Conservation (phyloP, 179 eudicot species). For the Actinidia polygama region DNA sequence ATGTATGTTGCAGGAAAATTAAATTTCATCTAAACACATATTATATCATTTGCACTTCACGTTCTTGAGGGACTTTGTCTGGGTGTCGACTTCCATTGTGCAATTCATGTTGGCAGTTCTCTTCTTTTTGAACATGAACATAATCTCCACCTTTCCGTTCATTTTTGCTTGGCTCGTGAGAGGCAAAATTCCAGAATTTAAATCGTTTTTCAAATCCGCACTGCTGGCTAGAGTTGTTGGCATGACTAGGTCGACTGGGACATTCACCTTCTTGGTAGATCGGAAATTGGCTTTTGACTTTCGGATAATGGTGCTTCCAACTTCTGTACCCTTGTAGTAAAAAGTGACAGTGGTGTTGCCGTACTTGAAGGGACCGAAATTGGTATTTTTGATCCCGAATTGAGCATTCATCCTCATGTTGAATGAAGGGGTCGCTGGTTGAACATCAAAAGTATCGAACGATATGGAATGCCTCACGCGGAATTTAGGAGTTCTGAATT, state of each 20-base stretch:
- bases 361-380: slow-evolving; percentile 31
- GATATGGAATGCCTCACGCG: slow-evolving; percentile 22
- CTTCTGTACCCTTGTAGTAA: slow-evolving; percentile 4
- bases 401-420: slow-evolving; percentile 12
- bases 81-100: slow-evolving; percentile 19
- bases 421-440: slow-evolving; percentile 20
- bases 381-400: slow-evolving; percentile 29
- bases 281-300: not conserved
- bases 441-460: not conserved
- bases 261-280: slow-evolving; percentile 25
- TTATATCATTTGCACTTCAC: slow-evolving; percentile 23
- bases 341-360: slow-evolving; percentile 10
- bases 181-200: slow-evolving; percentile 20
- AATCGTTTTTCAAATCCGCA: slow-evolving; percentile 5
- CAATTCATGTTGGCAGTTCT: slow-evolving; percentile 27
- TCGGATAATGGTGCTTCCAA: slow-evolving; percentile 19
- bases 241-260: slow-evolving; percentile 13
- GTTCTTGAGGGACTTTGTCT: slow-evolving; percentile 18
- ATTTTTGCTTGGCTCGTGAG: slow-evolving; percentile 23
- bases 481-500: slow-evolving; percentile 33
- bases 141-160: slow-evolving; percentile 29
- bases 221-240: not conserved
- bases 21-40: no score
- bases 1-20: no score
- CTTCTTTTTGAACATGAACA: slow-evolving; percentile 27